Base-by-base conservation (phyloP, 2,329 filamentous ascomycete species). In the Aspergillus unguis region DNA sequence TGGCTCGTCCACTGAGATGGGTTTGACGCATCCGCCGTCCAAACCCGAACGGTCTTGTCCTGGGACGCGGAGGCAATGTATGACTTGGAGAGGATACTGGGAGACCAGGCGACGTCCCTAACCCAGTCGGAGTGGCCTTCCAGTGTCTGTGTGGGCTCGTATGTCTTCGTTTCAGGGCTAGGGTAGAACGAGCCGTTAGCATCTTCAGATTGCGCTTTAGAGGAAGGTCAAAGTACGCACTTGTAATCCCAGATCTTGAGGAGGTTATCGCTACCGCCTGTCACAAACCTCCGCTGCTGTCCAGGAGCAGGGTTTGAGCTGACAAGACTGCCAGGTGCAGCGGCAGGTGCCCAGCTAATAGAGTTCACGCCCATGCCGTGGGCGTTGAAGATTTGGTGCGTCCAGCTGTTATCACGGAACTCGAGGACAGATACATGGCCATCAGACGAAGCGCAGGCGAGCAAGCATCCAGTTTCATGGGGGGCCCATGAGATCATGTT, bases 401-500 rank as follows among this genome's bases (percentile, higher is more conserved):
- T 87, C 85, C 94, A 95, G 72, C 84, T 86, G 74, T 95, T 95
- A 75, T 97, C 92, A 73, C 92, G 92, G 80, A 99, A 97, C 72
- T 96, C 94, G 67, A 99, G 85, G 3, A 97, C 91, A 62, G 85
- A 90, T 64, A 97, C 91, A 71, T 89, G 88, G 67, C 94, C 94
- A 70, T 99, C 94, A 11, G 89, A 95, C 7, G 89, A 95, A 44
- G 94, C 94, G 72, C 91, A 96, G 50, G 94, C 94, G 49, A 99
- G 86, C 48, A 97, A 83, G 73, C 94, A 97, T 65, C 94, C 94
- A 9, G 87, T 87, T 75, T 97, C 94, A 67, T 96, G 92, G 0
- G 94, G 94, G n/a, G 92, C 88, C 94, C 94, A 99, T 32, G 92
- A 86, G 45, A 99, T 90, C 65, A 95, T 89, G 78, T 99, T 99